Conservation (phyloP, 1,284 basidiomycete genomes). For the Paramarasmius palmivorus region DNA sequence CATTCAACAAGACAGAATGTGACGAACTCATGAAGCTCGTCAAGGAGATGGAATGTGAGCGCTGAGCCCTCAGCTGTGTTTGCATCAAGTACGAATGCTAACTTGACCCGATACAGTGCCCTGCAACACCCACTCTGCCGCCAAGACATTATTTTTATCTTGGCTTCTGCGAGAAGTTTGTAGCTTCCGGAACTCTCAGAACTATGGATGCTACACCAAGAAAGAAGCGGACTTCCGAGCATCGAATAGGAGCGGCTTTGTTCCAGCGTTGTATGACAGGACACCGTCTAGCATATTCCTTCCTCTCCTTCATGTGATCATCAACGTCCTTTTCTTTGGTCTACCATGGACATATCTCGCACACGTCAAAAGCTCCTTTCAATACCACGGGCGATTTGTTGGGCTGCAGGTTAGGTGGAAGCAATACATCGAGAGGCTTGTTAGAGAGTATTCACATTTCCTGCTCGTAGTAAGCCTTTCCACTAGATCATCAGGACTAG, state of each 20-base stretch:
- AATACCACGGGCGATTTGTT: conserved; percentile 48
- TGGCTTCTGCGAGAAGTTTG: conserved; percentile 51
- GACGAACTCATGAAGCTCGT: conserved; percentile 44
- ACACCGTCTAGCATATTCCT: conserved; percentile 21
- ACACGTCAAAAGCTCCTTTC: conserved; percentile 46
- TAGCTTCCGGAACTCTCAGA: conserved; percentile 45
- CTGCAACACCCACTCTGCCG: conserved; percentile 30
- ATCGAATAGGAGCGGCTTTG: too few relatives aligned
- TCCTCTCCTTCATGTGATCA: conserved; percentile 34
- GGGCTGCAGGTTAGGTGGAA: conserved; percentile 50
- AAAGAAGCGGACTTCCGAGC: conserved; percentile 29
- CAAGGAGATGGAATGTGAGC: conserved; percentile 30
- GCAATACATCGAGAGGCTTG: conserved; percentile 45
- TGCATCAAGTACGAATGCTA: too few relatives aligned
- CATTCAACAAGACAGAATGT: conserved; percentile 54
- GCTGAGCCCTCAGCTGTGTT: background rate
- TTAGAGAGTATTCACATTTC: conserved; percentile 55
- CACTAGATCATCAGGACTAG: too few relatives aligned
- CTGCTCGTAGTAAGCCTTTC: conserved; percentile 47
- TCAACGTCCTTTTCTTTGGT: conserved; percentile 49
- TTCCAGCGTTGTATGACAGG: background rate
- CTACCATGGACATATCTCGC: conserved; percentile 51
- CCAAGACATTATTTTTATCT: conserved; percentile 43
- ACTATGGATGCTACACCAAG: conserved; percentile 41
- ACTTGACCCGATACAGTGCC: conserved; percentile 23